Evolutionary conservation across 2,329 filamentous ascomycete genomes (phyloP).

Genomic region (Fusarium aywerte): DNA sequence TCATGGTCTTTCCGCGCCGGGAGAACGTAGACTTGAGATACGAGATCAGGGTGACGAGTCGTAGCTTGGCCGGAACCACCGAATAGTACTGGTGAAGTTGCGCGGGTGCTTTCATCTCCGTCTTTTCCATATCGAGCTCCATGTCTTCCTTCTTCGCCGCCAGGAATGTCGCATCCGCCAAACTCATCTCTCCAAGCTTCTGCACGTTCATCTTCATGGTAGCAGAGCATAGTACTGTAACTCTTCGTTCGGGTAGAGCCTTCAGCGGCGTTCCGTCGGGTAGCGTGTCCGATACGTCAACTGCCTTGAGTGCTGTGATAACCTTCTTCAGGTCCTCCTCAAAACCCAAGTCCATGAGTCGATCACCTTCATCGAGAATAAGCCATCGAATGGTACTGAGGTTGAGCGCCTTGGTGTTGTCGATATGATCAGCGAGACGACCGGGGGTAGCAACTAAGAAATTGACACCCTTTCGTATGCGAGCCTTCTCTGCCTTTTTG

Average conservation of each 20-base stretch:
- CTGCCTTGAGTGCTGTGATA: slow-evolving; percentile 78
- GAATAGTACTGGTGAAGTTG: slow-evolving; percentile 94
- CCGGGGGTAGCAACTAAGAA: slow-evolving; percentile 96
- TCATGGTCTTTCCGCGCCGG: slow-evolving; percentile 91
- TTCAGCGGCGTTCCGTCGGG: slow-evolving; percentile 68
- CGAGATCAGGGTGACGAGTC: slow-evolving; percentile 86
- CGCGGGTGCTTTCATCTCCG: slow-evolving; percentile 81
- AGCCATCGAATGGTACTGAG: slow-evolving; percentile 93
- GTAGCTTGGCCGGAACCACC: slow-evolving; percentile 87
- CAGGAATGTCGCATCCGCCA: slow-evolving; percentile 91
- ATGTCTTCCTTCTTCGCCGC: slow-evolving; percentile 69
- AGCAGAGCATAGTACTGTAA: slow-evolving; percentile 92
- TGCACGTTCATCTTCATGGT: slow-evolving; percentile 99
- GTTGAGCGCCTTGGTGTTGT: slow-evolving; percentile 89
- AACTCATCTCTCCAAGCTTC: slow-evolving; percentile 89
- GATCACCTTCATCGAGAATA: slow-evolving; percentile 93
- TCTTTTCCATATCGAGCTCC: slow-evolving; percentile 58
- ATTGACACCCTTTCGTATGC: slow-evolving; percentile 92
- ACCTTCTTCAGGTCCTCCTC: slow-evolving; percentile 93
- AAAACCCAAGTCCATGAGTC: slow-evolving; percentile 98
- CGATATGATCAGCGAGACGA: slow-evolving; percentile 87
- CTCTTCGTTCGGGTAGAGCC: slow-evolving; percentile 77
- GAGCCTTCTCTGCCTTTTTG: slow-evolving; percentile 87
- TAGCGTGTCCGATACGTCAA: slow-evolving; percentile 67
- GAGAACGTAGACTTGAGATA: slow-evolving; percentile 89